Base-by-base conservation (phyloP, 176 grass and related monocot genomes). In the Stipa capillata region DNA sequence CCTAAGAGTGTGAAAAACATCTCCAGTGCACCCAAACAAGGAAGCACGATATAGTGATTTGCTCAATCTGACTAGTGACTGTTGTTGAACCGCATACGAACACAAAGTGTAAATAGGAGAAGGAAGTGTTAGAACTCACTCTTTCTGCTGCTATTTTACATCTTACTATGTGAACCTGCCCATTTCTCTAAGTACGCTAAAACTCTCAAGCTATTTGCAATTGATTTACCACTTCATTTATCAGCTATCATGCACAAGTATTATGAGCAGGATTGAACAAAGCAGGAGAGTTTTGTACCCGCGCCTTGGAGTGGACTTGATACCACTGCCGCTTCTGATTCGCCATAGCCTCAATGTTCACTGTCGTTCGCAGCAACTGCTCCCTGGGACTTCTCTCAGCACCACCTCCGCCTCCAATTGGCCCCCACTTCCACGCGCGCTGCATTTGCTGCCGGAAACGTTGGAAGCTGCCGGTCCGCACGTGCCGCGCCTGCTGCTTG, bases 291-390 rank as follows among this genome's bases (percentile, higher is more conserved):
- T 31, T 59, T 3, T 23, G 31, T 83, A 97, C 94, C 94, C 66
- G 69, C 4, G 86, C 54, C 86, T 89, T 93, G 18, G 88, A 89
- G 37, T 93, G 79, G 74, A 91, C 87, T 69, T 87, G 86, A 83
- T 97, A 97, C 88, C 94, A 93, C 78, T 91, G 83, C 81, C 91
- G 78, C 77, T 97, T 93, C 73, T 93, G 90, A 85, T 97, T 93
- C 13, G 90, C 86, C 94, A 97, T 93, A 50, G 76, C 78, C 69
- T 97, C 91, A 51, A 93, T 48, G 83, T 97, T 97, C 68, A 93
- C 24, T 15, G 69, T 87, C 29, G 88, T 81, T 32, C 86, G 77
- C 52, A 87, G 45, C 63, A 91, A 47, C 24, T 90, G 85, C 60
- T 95, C 96, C 81, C 86, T 83, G 21, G 84, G 80, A 50, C 68